A percentile compares a stretch with the other conserved stretches of the same genome.
phyloP scores from a whole-genome alignment of 1,284 basidiomycete genomes.

The Heterobasidion occidentale region DNA sequence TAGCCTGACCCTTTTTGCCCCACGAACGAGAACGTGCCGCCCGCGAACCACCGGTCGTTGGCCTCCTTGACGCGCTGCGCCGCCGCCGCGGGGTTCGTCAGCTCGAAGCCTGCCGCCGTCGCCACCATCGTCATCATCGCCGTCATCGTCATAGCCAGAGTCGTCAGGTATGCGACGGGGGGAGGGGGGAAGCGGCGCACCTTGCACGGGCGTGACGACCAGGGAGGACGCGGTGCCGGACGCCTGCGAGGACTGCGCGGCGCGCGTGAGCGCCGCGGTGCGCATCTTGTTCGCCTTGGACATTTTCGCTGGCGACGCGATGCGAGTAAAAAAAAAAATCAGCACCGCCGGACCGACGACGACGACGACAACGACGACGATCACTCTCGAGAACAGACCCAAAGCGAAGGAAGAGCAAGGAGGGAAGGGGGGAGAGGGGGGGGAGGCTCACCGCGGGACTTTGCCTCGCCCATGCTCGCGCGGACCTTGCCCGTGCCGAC shows the following conservation, averaged over 20 bases:
- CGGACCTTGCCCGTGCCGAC: constrained; percentile 80
- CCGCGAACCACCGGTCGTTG: constrained; percentile 88
- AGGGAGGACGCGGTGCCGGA: constrained; percentile 89
- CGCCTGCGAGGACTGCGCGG: constrained; percentile 51
- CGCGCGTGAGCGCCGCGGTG: constrained; percentile 73
- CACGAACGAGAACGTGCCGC: constrained; percentile 76
- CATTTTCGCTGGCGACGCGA: constrained; percentile 65
- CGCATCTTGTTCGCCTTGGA: constrained; percentile 94
- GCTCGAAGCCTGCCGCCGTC: constrained; percentile 61
- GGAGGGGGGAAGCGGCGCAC: constrained; percentile 28
- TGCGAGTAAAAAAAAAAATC: constrained; percentile 1
- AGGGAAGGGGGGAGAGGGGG: background rate
- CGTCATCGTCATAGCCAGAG: too few relatives aligned
- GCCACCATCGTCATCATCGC: too few relatives aligned
- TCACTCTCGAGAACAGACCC: background rate
- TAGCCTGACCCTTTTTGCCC: constrained; percentile 53
- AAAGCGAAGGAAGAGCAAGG: background rate
- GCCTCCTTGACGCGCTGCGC: constrained; percentile 84
- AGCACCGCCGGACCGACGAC: background rate
- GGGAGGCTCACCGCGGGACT: constrained; percentile 67
- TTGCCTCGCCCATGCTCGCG: constrained; percentile 78
- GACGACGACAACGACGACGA: too few relatives aligned
- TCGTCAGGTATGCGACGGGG: too few relatives aligned
- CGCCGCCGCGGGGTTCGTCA: constrained; percentile 77
- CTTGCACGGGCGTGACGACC: constrained; percentile 95